phyloP scores from a whole-genome alignment of 1,139 yeast genomes.

The Lodderomyces beijingensis region DNA sequence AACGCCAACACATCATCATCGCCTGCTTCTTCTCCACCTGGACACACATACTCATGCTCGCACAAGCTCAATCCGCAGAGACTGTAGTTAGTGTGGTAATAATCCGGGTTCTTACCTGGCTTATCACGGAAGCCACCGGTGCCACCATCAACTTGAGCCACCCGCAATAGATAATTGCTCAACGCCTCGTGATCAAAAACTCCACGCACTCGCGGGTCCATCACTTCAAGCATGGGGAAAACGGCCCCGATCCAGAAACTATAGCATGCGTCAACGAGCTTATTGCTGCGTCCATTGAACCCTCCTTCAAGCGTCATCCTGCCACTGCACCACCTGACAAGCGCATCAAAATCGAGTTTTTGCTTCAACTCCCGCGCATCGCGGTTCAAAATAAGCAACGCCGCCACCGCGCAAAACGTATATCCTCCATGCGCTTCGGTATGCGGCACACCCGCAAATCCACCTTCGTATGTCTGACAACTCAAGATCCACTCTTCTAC shows the following conservation, averaged over 20 bases:
- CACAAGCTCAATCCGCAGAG: conserved; percentile 71
- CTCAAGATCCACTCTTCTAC: conserved; percentile 56
- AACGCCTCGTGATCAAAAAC: conserved; percentile 54
- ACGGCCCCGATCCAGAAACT: conserved; percentile 93
- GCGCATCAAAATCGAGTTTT: conserved; percentile 21
- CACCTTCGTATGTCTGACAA: conserved; percentile 95
- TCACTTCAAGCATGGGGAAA: conserved; percentile 58
- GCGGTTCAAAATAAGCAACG: conserved; percentile 34
- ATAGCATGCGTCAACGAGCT: conserved; percentile 94
- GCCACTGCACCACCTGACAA: conserved; percentile 62
- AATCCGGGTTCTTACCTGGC: conserved; percentile 78
- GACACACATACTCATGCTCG: conserved; percentile 44
- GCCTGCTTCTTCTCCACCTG: neutral
- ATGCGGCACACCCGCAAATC: conserved; percentile 76
- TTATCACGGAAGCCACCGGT: conserved; percentile 83
- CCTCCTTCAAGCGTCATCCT: conserved; percentile 85
- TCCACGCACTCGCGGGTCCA: conserved; percentile 14
- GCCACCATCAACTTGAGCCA: conserved; percentile 55
- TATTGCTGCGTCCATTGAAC: conserved; percentile 83
- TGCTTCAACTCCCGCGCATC: conserved; percentile 1
- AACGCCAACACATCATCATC: conserved; percentile 20
- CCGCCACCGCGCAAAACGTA: conserved; percentile 84
- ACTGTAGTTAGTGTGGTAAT: conserved; percentile 86
- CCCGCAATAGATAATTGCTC: conserved; percentile 61
- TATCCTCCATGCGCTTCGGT: conserved; percentile 98